Evolutionary conservation across 2,329 filamentous ascomycete species (phyloP).

Genomic region (Fusarium drepaniforme): DNA sequence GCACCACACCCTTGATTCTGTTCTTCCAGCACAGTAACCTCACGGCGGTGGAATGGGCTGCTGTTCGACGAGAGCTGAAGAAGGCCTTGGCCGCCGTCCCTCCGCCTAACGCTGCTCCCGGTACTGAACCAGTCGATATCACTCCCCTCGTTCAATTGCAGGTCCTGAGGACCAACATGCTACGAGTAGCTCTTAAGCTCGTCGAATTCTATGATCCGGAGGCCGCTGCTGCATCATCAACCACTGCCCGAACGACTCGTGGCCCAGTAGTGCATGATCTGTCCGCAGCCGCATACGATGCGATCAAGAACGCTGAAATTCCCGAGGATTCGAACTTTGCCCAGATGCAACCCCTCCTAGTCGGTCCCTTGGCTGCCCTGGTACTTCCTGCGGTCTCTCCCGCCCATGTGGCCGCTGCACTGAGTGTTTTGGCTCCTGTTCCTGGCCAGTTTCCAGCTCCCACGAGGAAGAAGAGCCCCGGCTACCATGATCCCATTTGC

Average conservation of each 20-base stretch:
- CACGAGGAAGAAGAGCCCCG: slow-evolving; percentile 78
- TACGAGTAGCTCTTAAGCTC: slow-evolving; percentile 85
- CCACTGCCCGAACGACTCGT: slow-evolving; percentile 45
- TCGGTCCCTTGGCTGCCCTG: slow-evolving; percentile 84
- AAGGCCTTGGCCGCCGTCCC: slow-evolving; percentile 59
- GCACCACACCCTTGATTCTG: slow-evolving; percentile 85
- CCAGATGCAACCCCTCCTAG: slow-evolving; percentile 80
- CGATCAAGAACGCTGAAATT: slow-evolving; percentile 55
- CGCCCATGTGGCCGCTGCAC: slow-evolving; percentile 82
- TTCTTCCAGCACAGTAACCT: slow-evolving; percentile 82
- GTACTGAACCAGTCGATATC: slow-evolving; percentile 57
- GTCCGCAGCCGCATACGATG: slow-evolving; percentile 64
- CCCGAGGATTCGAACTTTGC: slow-evolving; percentile 59
- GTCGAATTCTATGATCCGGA: slow-evolving; percentile 82
- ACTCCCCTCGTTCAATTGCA: slow-evolving; percentile 79
- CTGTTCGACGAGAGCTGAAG: slow-evolving; percentile 57
- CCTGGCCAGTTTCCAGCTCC: slow-evolving; percentile 82
- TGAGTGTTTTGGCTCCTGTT: slow-evolving; percentile 82
- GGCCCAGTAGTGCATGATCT: slow-evolving; percentile 63
- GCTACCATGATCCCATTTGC: slow-evolving; percentile 83
- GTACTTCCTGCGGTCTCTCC: slow-evolving; percentile 88
- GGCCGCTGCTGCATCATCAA: slow-evolving; percentile 49
- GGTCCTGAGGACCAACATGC: slow-evolving; percentile 90
- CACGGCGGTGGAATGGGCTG: slow-evolving; percentile 72
- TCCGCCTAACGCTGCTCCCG: slow-evolving; percentile 40